A percentile compares a stretch with the other conserved stretches of the same genome.
phyloP scores from a whole-genome alignment of 1,139 yeast species.

The Schwanniomyces etchellsii region DNA sequence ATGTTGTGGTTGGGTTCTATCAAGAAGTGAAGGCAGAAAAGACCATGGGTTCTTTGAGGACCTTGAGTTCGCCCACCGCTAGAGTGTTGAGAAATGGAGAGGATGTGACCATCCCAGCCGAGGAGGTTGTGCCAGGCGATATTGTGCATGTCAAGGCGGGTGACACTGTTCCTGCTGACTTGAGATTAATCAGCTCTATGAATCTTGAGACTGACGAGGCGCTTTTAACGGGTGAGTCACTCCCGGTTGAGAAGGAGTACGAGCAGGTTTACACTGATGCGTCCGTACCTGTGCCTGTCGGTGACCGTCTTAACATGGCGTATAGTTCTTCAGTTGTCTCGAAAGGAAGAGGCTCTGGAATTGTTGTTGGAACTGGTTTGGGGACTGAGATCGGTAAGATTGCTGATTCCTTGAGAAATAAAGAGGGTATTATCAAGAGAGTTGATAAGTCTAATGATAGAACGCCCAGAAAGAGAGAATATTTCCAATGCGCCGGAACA shows the following conservation, averaged over 20 bases:
- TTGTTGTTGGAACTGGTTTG: slow-evolving; percentile 63
- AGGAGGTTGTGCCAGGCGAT: slow-evolving; percentile 77
- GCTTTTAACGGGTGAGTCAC: slow-evolving; percentile 72
- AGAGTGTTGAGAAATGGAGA: slow-evolving; percentile 61
- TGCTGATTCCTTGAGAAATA: slow-evolving; percentile 52
- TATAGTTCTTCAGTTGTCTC: slow-evolving; percentile 67
- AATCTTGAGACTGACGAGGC: slow-evolving; percentile 83
- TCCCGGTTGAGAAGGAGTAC: slow-evolving; percentile 62
- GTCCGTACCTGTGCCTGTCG: slow-evolving; percentile 51
- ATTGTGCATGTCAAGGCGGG: slow-evolving; percentile 62
- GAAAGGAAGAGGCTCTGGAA: slow-evolving; percentile 73
- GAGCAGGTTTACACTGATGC: slow-evolving; percentile 31
- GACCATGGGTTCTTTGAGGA: slow-evolving; percentile 72
- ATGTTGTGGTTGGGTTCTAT: slow-evolving; percentile 62
- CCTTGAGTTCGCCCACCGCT: slow-evolving; percentile 70
- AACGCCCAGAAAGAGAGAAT: slow-evolving; percentile 36
- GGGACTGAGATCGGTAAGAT: slow-evolving; percentile 73
- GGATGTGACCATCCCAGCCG: slow-evolving; percentile 55
- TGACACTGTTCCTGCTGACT: slow-evolving; percentile 76
- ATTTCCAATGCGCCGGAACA: slow-evolving; percentile 38
- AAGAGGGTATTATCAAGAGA: slow-evolving; percentile 18
- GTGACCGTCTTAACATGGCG: slow-evolving; percentile 72
- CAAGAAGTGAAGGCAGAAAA: slow-evolving; percentile 74
- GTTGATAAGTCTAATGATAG: slow-evolving; percentile 22
- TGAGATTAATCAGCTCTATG: slow-evolving; percentile 53